These are phyloP conservation scores for Backusella morwellensis DNA, from an alignment of 192 early-diverging fungal genomes.

Conservation along the genomic window DNA sequence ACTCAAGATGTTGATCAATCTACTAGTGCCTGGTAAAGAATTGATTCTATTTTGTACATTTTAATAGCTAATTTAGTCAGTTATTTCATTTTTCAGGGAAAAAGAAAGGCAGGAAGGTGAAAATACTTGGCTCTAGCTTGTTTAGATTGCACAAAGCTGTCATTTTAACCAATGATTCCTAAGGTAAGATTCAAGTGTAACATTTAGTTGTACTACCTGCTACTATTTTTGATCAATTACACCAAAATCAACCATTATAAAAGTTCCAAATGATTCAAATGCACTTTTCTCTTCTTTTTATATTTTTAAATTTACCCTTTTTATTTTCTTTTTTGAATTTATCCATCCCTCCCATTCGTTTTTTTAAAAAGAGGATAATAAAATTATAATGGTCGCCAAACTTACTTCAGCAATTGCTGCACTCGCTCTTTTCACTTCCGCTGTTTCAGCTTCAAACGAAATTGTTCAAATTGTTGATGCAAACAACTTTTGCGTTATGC, in stretches of 20 bases:
- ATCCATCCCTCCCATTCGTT: background rate
- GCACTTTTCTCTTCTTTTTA: background rate
- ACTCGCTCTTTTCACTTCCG: background rate
- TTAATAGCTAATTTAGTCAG: background rate
- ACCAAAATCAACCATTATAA: constrained; percentile 2
- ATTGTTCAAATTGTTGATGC: constrained; percentile 31
- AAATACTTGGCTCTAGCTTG: background rate
- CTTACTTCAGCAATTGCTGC: background rate
- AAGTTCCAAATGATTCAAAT: background rate
- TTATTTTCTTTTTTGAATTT: background rate
- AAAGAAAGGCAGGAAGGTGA: background rate
- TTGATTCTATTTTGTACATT: background rate
- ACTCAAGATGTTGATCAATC: background rate
- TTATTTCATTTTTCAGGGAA: background rate
- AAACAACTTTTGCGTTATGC: constrained; percentile 37
- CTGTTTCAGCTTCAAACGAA: constrained; percentile 13
- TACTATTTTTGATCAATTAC: constrained; percentile 4
- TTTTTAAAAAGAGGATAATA: background rate
- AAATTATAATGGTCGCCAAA: background rate
- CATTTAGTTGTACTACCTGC: background rate
- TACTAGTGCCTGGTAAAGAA: background rate
- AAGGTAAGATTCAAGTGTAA: background rate
- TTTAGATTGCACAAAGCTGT: background rate
- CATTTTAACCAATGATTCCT: background rate
- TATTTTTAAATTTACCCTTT: background rate